Evolutionary conservation across 2,329 filamentous ascomycete genomes (phyloP), one percentile per base, ranked within the genome.

Genomic region (Monosporascus sp.): DNA sequence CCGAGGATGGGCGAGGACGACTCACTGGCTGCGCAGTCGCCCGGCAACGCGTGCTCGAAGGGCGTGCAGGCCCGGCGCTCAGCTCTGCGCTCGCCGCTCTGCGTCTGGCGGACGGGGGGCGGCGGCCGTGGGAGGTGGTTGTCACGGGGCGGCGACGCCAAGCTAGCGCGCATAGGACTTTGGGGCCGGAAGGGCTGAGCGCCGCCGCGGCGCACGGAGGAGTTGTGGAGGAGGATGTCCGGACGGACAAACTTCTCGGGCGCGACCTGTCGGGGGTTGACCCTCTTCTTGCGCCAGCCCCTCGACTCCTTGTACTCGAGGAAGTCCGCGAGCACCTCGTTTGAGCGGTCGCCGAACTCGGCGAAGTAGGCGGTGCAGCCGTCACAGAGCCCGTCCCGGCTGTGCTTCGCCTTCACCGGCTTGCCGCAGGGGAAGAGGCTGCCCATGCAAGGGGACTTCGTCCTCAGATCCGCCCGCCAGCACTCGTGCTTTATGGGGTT

Each of bases 231-330:
- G 22, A 58, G 51, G 44, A 56, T 53, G 7, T 20, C 45, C 26
- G 48, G 37, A 18, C 51, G 41, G 45, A 63, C 48, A 17, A 65
- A 61, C 5, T 47, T 52, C 17, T 55, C 50, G 7, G 41, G 45
- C 6, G 61, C 54, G 1, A 68, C 43, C 11, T 51, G 51, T 1
- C 45, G 37, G 6, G 63, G 64, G 17, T 62, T 58, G n/a, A 65
- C 49, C 18, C 50, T 38, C 43, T 49, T 49, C 26, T 46, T 58
- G 1, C 14, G 37, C 48, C 59, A 51, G 11, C 63, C 61, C 7
- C 47, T 58, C 3, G 40, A 18, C 17, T 56, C 50, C 52, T 67
- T 67, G 37, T 63, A 66, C 26, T 53, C 51, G 18, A 68, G 51
- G 51, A 65, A 67, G 14, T 45, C 52, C 22, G 57, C 37, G 44